phyloP scores from a whole-genome alignment of 1,284 basidiomycete species.

The Cryptococcus neoformans region DNA sequence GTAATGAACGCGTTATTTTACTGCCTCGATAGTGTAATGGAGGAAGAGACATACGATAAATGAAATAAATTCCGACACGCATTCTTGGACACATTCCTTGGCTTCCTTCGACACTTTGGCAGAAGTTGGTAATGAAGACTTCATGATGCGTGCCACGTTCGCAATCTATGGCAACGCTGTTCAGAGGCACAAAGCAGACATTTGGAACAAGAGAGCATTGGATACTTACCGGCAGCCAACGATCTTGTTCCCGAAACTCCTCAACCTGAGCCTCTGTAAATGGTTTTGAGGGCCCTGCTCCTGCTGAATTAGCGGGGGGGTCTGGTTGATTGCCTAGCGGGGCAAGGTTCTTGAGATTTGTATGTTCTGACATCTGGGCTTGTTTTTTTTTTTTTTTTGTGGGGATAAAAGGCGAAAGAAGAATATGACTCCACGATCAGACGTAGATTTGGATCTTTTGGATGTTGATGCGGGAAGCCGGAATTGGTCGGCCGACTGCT shows the following conservation, averaged over 20 bases:
- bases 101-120: constrained; percentile 97
- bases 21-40: background rate
- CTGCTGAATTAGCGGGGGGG: constrained; percentile 1
- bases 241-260: constrained; percentile 87
- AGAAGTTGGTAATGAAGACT: constrained; percentile 77
- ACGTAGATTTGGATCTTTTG: background rate
- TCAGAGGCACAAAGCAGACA: background rate
- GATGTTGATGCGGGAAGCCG: background rate
- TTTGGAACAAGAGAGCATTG: background rate
- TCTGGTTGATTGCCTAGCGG: constrained; percentile 8
- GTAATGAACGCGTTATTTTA: constrained; percentile 1
- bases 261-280: constrained; percentile 90
- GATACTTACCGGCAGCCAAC: constrained; percentile 73
- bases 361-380: constrained; percentile 5
- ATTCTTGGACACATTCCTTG: constrained; percentile 95
- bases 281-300: constrained; percentile 9
- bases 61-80: constrained; percentile 92
- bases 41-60: constrained; percentile 61
- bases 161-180: constrained; percentile 63
- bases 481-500: background rate
- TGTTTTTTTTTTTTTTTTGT: background rate
- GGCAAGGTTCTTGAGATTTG: constrained; percentile 11
- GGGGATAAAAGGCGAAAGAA: background rate
- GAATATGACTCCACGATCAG: background rate
- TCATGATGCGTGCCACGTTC: constrained; percentile 95